A percentile compares a stretch with the other conserved stretches of the same genome.
These are phyloP conservation scores for Starmerella tilneyi DNA, from an alignment of 805 yeast species.

Conservation along the genomic window DNA sequence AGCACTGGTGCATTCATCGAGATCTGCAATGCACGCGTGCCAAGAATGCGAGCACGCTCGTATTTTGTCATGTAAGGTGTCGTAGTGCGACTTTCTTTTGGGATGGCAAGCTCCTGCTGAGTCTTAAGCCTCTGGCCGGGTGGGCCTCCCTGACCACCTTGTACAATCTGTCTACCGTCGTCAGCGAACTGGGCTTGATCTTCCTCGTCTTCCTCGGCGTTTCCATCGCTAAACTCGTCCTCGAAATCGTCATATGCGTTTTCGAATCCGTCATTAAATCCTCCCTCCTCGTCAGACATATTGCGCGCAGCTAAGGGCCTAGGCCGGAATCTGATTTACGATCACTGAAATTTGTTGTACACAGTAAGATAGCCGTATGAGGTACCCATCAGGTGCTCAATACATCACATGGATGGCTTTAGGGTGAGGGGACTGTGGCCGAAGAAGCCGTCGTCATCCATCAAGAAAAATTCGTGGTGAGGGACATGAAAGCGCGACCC, in stretches of 20 bases:
- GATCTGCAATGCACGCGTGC: conserved; percentile 94
- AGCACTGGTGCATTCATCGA: conserved; percentile 97
- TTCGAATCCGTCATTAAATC: conserved; percentile 44
- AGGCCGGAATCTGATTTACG: too few species aligned
- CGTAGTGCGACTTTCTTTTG: conserved; percentile 79
- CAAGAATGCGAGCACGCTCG: conserved; percentile 94
- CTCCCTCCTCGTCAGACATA: conserved; percentile 39
- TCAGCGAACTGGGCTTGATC: conserved; percentile 36
- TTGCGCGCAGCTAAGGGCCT: neutral
- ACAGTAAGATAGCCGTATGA: neutral
- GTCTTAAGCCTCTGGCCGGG: conserved; percentile 46
- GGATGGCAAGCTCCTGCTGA: conserved; percentile 71
- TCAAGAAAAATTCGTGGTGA: conserved; percentile 4
- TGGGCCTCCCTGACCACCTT: conserved; percentile 39
- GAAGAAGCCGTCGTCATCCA: too few species aligned
- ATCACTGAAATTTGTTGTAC: too few species aligned
- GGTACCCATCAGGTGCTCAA: too few species aligned
- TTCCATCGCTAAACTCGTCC: conserved; percentile 72
- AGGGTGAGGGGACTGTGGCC: too few species aligned
- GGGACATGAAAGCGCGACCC: conserved; percentile 17
- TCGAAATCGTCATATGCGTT: conserved; percentile 66
- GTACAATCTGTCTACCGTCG: conserved; percentile 63
- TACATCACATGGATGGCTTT: too few species aligned
- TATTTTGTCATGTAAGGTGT: conserved; percentile 99
- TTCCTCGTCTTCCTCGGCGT: conserved; percentile 39